These are phyloP conservation scores for Salisapilia sapeloensis DNA, from an alignment of 352 stramenopile genomes.

Conservation along the genomic window DNA sequence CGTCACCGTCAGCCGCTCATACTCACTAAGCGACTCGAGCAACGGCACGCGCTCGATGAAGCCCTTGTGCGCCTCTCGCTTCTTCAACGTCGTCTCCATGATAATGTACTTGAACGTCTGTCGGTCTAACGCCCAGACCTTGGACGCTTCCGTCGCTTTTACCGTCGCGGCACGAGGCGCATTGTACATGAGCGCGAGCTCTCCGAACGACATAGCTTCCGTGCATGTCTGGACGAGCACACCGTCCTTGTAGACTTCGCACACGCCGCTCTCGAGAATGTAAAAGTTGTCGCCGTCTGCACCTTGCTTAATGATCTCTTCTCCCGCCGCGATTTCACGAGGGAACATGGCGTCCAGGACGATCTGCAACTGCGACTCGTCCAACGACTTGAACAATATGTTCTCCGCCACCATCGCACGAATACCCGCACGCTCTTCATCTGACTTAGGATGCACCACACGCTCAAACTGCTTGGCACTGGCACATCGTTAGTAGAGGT, in stretches of 20 bases:
- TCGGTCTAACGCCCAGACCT: constrained; percentile 84
- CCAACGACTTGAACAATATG: constrained; percentile 82
- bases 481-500: background rate
- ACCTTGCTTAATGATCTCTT: constrained; percentile 82
- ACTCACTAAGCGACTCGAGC: constrained; percentile 81
- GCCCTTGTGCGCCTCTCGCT: constrained; percentile 72
- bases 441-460: constrained; percentile 73
- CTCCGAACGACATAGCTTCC: constrained; percentile 89
- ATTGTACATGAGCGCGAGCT: constrained; percentile 96
- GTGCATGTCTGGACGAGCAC: constrained; percentile 78
- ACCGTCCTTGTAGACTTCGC: constrained; percentile 81
- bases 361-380: constrained; percentile 79
- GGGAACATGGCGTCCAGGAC: constrained; percentile 78
- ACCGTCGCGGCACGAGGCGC: constrained; percentile 90
- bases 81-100: constrained; percentile 83
- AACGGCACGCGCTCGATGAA: constrained; percentile 83
- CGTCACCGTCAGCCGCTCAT: constrained; percentile 80
- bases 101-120: constrained; percentile 87
- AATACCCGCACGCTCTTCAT: constrained; percentile 58
- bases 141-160: constrained; percentile 80
- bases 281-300: constrained; percentile 90
- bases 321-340: constrained; percentile 55
- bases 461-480: constrained; percentile 69
- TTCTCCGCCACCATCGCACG: constrained; percentile 74
- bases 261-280: constrained; percentile 86